Evolutionary conservation across 768 basidiomycete species (phyloP), one percentile per base, ranked within the genome.

Genomic region (Leccinum sublutescens): DNA sequence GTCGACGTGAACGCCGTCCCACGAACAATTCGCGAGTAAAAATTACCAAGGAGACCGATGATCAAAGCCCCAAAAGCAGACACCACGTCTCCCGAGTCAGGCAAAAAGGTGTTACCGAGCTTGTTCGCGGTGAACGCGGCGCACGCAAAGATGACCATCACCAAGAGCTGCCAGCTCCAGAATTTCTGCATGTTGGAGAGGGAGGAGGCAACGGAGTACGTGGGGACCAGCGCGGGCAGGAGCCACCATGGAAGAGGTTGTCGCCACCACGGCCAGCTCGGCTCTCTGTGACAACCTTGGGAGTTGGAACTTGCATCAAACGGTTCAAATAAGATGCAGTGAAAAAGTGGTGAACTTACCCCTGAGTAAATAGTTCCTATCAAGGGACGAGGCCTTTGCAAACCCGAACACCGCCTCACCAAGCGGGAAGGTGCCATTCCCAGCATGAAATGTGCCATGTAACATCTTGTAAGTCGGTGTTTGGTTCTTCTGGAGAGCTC

Each of bases 1-100:
- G 93, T 95, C 11, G 88, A 85, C 0, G 91, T 92, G 71, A 94
- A 95, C 3, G 93, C 91, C 2, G 91, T 93, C 54, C 91, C 91
- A 29, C 85, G 79, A 58, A 86, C 78, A 17, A 88, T 72, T 17
- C 91, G 82, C 36, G 90, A 91, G 69, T 92, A 93, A n/a, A 86
- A 67, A 67, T 93, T 93, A 50, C 90, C 91, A 36, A 91, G 79
- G n/a, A 86, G 72, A 36, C 92, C 91, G 59, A 91, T 85, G 34
- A 86, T 82, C 64, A 91, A 81, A 21, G 92, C 89, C 19, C 92
- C 91, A 62, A 85, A 79, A 43, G 89, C 89, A 29, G 89, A 88
- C 21, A 90, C 85, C 56, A 93, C 82, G 71, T 91, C 88, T 11
- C 86, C 83, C 56, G 85, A 79, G 59, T 85, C 85, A 52, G 86